phyloP scores from a whole-genome alignment of 768 basidiomycete genomes.

The Xerocomus potaroensis region DNA sequence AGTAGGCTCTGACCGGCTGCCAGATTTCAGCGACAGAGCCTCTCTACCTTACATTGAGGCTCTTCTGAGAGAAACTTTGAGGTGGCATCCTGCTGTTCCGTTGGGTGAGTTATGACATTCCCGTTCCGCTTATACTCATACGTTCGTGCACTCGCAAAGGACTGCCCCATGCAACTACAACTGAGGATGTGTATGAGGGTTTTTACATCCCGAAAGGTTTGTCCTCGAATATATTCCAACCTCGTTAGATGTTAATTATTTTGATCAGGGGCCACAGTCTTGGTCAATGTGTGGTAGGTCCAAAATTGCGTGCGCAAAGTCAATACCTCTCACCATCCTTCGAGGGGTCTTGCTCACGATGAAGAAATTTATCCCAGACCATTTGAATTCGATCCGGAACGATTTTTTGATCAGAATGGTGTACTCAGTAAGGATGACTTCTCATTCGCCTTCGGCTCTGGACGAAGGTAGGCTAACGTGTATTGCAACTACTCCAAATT shows the following conservation, averaged over 20 bases:
- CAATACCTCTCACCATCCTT: not conserved
- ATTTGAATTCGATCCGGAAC: constrained; percentile 37
- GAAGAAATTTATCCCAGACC: constrained; percentile 37
- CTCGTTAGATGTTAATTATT: not conserved
- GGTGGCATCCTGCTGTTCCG: constrained; percentile 23
- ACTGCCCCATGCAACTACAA: constrained; percentile 19
- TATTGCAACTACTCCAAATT: not conserved
- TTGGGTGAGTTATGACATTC: constrained; percentile 15
- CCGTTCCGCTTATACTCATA: not conserved
- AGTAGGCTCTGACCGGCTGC: constrained; percentile 19
- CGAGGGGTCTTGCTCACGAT: constrained; percentile 39
- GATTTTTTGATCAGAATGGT: constrained; percentile 29
- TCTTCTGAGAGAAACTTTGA: constrained; percentile 17
- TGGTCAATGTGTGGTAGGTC: constrained; percentile 24
- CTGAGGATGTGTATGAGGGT: constrained; percentile 24
- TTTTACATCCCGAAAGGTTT: constrained; percentile 23
- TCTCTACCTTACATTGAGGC: constrained; percentile 27
- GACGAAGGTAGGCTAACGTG: constrained; percentile 17
- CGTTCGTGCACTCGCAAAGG: constrained; percentile 6
- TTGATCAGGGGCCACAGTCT: constrained; percentile 14
- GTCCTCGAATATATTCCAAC: not conserved
- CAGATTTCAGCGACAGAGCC: constrained; percentile 19
- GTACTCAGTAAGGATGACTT: constrained; percentile 4
- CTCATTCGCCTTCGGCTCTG: constrained; percentile 21
- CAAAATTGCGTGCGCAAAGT: not conserved